Evolutionary conservation across 2,329 filamentous ascomycete species (phyloP).

Genomic region (Neopestalotiopsis sp.): DNA sequence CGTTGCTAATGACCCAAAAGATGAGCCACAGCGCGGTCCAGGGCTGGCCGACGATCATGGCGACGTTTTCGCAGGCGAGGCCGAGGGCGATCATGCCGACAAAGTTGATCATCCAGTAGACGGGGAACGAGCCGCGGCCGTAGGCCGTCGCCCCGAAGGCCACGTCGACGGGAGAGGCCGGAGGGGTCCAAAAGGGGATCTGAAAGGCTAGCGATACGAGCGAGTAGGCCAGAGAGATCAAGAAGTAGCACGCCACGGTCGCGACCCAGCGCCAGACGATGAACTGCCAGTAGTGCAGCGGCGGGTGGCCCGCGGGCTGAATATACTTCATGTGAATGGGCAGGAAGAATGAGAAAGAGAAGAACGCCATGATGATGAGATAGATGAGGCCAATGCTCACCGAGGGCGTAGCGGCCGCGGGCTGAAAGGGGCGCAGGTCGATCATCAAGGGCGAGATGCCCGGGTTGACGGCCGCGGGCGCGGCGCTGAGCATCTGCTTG

Average conservation of each 20-base stretch:
- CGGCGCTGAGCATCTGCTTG: conserved; percentile 34
- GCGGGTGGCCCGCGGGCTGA: conserved; percentile 58
- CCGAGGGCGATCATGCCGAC: conserved; percentile 68
- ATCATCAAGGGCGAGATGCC: conserved; percentile 38
- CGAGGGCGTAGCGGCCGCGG: conserved; percentile 59
- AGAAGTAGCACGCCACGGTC: conserved; percentile 62
- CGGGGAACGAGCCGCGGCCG: conserved; percentile 61
- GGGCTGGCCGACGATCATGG: conserved; percentile 65
- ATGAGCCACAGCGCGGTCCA: conserved; percentile 68
- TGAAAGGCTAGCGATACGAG: conserved; percentile 68
- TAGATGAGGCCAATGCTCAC: conserved; percentile 70
- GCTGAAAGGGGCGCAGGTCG: conserved; percentile 67
- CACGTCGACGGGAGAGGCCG: conserved; percentile 41
- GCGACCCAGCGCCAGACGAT: conserved; percentile 63
- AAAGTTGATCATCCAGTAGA: conserved; percentile 70
- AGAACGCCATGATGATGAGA: conserved; percentile 71
- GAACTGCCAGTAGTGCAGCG: conserved; percentile 62
- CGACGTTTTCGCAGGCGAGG: conserved; percentile 68
- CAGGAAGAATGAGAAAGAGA: conserved; percentile 69
- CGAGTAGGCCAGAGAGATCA: conserved; percentile 67
- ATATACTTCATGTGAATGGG: conserved; percentile 67
- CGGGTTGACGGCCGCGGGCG: conserved; percentile 37
- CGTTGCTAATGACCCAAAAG: conserved; percentile 72
- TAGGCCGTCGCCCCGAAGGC: conserved; percentile 55
- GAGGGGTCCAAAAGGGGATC: conserved; percentile 61